Percentiles rank a stretch among this genome's conserved stretches.
These are phyloP conservation scores for Hypoxylon perforatum DNA, from an alignment of 495 filamentous ascomycete genomes.

Conservation along the genomic window DNA sequence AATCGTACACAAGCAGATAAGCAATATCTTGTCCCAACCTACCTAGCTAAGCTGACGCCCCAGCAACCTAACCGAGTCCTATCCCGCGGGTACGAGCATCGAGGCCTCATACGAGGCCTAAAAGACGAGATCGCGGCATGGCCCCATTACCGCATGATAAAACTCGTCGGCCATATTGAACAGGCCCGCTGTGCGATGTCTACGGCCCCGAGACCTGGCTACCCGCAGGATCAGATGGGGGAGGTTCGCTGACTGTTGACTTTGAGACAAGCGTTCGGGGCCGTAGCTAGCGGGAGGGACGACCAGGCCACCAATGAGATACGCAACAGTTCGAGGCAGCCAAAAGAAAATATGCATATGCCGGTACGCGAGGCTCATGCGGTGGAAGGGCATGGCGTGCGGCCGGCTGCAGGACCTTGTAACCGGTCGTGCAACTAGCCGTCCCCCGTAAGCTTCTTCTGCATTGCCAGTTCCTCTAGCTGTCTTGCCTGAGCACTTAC, in stretches of 20 bases:
- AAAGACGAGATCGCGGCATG: slow-evolving; percentile 18
- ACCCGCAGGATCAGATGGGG: slow-evolving; percentile 31
- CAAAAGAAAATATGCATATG: slow-evolving; percentile 14
- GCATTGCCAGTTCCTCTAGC: no score
- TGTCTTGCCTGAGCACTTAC: no score
- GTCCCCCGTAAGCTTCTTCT: no score
- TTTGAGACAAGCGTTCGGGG: slow-evolving; percentile 16
- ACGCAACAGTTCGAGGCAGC: neutral
- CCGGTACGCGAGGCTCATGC: slow-evolving; percentile 32
- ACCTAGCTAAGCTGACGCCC: neutral
- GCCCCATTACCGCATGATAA: neutral
- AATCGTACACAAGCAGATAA: no score
- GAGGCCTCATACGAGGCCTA: slow-evolving; percentile 14
- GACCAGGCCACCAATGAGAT: neutral
- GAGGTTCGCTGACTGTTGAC: neutral
- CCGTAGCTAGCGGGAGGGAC: neutral
- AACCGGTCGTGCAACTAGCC: neutral
- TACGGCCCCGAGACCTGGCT: slow-evolving; percentile 34
- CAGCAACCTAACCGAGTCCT: neutral
- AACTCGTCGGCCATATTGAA: neutral
- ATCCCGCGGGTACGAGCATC: slow-evolving; percentile 15
- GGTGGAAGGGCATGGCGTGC: slow-evolving; percentile 7
- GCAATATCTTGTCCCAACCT: neutral
- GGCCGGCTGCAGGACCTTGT: slow-evolving; percentile 26
- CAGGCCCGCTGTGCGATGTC: neutral